Conservation (phyloP, 257 asterid genomes). For the Gentiana straminea region DNA sequence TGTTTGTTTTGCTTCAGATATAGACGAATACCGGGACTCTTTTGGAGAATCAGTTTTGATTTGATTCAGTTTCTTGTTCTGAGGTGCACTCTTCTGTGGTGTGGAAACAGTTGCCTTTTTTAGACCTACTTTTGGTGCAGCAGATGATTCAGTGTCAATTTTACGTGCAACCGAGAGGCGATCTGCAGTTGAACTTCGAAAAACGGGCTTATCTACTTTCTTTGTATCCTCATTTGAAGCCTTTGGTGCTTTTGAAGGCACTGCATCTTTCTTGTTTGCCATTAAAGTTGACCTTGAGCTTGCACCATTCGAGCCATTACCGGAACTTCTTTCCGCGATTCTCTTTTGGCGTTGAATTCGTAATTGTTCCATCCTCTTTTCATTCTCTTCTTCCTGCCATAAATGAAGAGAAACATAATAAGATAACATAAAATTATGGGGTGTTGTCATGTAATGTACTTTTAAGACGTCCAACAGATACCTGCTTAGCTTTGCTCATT, state of each 20-base stretch:
- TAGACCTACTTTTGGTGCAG: slow-evolving; percentile 27
- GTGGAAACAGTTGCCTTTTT: slow-evolving; percentile 22
- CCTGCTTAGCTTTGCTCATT: slow-evolving; percentile 52
- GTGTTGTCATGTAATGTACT: no score
- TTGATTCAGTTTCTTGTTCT: slow-evolving; percentile 16
- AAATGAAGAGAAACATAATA: not conserved
- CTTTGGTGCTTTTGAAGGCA: slow-evolving; percentile 15
- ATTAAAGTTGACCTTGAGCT: slow-evolving; percentile 23
- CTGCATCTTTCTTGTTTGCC: slow-evolving; percentile 26
- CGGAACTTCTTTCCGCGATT: slow-evolving; percentile 70
- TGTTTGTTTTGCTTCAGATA: slow-evolving; percentile 11
- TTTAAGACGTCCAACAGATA: slow-evolving; percentile 7
- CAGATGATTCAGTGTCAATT: slow-evolving; percentile 19
- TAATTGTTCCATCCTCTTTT: slow-evolving; percentile 61
- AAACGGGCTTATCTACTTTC: slow-evolving; percentile 28
- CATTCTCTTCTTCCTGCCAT: slow-evolving; percentile 59
- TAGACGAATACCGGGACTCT: slow-evolving; percentile 15
- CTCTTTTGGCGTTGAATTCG: slow-evolving; percentile 56
- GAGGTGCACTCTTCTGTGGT: slow-evolving; percentile 15
- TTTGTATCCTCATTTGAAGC: slow-evolving; percentile 27
- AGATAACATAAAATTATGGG: not conserved
- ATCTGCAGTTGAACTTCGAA: slow-evolving; percentile 46
- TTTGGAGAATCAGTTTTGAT: slow-evolving; percentile 20
- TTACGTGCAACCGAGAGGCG: slow-evolving; percentile 67
- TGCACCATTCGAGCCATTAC: slow-evolving; percentile 22